Percentiles rank a stretch among this genome's conserved stretches.
Evolutionary conservation across 1,284 basidiomycete species (phyloP).

Genomic region (Cyathus pygmaeus): DNA sequence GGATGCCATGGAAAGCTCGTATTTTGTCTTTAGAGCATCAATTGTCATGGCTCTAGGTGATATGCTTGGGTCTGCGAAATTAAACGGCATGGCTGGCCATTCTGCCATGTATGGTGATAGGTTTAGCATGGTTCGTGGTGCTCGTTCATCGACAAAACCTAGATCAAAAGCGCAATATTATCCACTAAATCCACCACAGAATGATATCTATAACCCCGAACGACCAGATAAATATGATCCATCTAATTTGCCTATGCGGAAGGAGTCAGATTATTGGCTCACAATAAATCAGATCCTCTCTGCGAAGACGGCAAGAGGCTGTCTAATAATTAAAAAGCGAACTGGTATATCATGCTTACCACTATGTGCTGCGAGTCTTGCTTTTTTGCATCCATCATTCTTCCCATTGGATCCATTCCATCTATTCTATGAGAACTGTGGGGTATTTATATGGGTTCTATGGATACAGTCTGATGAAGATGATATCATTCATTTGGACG

Average conservation of each 20-base stretch:
- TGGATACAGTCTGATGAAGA: not conserved
- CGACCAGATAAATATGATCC: constrained; percentile 21
- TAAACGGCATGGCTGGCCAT: constrained; percentile 42
- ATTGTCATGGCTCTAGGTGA: constrained; percentile 34
- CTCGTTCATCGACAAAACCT: constrained; percentile 19
- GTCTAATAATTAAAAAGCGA: constrained; percentile 19
- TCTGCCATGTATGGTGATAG: constrained; percentile 35
- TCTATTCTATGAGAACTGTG: constrained; percentile 1
- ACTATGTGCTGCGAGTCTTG: not conserved
- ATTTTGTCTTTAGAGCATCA: constrained; percentile 25
- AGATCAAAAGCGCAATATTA: constrained; percentile 38
- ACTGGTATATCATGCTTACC: constrained; percentile 26
- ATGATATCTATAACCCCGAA: constrained; percentile 24
- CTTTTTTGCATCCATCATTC: not conserved
- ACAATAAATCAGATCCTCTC: constrained; percentile 18
- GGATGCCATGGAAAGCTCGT: constrained; percentile 36
- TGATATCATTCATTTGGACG: not conserved
- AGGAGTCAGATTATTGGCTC: constrained; percentile 26
- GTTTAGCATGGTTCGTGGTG: constrained; percentile 31
- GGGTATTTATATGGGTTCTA: not conserved
- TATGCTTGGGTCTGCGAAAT: constrained; percentile 45
- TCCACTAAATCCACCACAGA: constrained; percentile 25
- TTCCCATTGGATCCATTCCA: constrained; percentile 1
- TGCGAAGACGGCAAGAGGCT: constrained; percentile 9
- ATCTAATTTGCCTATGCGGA: constrained; percentile 25